Conservation (phyloP, 805 yeast genomes). For the Kodamaea fukazawae region DNA sequence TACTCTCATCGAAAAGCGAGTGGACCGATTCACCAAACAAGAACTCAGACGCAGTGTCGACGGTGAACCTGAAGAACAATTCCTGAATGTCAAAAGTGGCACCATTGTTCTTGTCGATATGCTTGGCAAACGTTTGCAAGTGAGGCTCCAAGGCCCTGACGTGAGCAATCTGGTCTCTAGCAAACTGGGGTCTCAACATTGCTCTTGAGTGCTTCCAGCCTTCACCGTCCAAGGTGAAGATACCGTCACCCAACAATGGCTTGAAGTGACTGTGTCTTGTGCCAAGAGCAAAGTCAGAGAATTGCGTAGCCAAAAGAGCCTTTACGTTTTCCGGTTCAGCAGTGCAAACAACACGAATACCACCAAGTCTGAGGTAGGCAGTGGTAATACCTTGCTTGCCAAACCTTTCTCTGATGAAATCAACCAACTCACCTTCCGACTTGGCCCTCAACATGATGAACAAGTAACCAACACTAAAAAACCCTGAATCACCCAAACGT, state of each 20-base stretch:
- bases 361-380: slow-evolving; percentile 11
- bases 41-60: slow-evolving; percentile 42
- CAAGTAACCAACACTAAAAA: slow-evolving; percentile 13
- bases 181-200: slow-evolving; percentile 28
- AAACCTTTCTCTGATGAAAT: slow-evolving; percentile 15
- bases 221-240: slow-evolving; percentile 26
- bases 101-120: slow-evolving; percentile 20
- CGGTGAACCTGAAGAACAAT: slow-evolving; percentile 33
- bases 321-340: slow-evolving; percentile 24
- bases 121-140: slow-evolving; percentile 17
- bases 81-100: slow-evolving; percentile 31
- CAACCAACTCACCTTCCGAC: slow-evolving; percentile 24
- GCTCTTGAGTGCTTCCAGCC: slow-evolving; percentile 30
- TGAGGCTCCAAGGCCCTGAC: slow-evolving; percentile 25
- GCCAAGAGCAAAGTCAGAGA: slow-evolving; percentile 24
- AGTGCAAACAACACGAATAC: slow-evolving; percentile 20
- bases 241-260: slow-evolving; percentile 26
- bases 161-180: slow-evolving; percentile 27
- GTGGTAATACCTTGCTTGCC: slow-evolving; percentile 2
- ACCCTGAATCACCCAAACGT: slow-evolving; percentile 5
- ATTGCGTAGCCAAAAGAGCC: slow-evolving; percentile 28
- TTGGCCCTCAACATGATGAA: slow-evolving; percentile 16
- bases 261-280: slow-evolving; percentile 20
- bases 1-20: slow-evolving; percentile 24
- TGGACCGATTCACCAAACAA: slow-evolving; percentile 39